phyloP scores from a whole-genome alignment of 2,329 filamentous ascomycete species.

The Aspergillus vadensis region DNA sequence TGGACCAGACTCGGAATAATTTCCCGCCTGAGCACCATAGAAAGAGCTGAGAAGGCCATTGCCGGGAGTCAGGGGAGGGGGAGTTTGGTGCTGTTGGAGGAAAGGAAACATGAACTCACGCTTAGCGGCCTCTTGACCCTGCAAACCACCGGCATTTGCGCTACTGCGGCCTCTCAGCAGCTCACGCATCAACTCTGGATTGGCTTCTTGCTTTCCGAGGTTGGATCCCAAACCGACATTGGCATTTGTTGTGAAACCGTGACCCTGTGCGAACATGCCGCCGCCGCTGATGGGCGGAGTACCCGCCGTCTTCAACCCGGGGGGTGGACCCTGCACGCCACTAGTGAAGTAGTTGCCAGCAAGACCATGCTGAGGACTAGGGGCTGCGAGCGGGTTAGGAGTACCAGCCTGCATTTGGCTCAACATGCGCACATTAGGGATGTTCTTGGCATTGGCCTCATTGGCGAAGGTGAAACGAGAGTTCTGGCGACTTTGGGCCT shows the following conservation, averaged over 20 bases:
- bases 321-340: slow-evolving; percentile 88
- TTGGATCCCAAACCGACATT: slow-evolving; percentile 64
- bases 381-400: slow-evolving; percentile 41
- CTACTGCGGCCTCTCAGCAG: slow-evolving; percentile 71
- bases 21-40: slow-evolving; percentile 82
- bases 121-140: slow-evolving; percentile 85
- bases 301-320: slow-evolving; percentile 90
- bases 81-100: slow-evolving; percentile 84
- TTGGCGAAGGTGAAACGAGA: slow-evolving; percentile 88
- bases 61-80: slow-evolving; percentile 87
- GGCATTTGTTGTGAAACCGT: slow-evolving; percentile 70
- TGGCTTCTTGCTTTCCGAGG: slow-evolving; percentile 69
- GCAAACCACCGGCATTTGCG: slow-evolving; percentile 62
- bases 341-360: slow-evolving; percentile 75
- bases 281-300: slow-evolving; percentile 81
- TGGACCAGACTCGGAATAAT: slow-evolving; percentile 82
- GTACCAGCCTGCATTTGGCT: slow-evolving; percentile 50
- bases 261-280: slow-evolving; percentile 86
- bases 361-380: slow-evolving; percentile 44
- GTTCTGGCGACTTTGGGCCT: slow-evolving; percentile 75
- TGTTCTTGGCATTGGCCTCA: slow-evolving; percentile 58
- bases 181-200: slow-evolving; percentile 76
- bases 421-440: slow-evolving; percentile 60
- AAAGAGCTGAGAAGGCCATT: slow-evolving; percentile 88
- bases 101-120: slow-evolving; percentile 98